phyloP scores from a whole-genome alignment of 306 rosid species.

The Fragaria ananassa region DNA sequence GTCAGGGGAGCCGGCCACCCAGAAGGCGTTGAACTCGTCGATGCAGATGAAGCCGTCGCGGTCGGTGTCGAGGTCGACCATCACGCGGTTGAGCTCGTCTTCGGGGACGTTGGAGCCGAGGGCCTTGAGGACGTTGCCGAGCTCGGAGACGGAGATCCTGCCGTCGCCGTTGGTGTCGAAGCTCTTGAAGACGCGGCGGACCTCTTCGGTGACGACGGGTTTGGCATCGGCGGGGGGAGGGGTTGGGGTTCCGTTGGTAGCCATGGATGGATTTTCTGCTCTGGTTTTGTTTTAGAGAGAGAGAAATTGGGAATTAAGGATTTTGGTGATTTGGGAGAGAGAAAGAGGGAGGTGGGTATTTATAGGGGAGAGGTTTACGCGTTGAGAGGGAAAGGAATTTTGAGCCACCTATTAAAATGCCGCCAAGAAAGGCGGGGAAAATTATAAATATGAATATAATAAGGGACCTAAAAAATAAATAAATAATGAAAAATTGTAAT shows the following conservation, averaged over 20 bases:
- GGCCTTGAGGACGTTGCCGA: conserved; percentile 55
- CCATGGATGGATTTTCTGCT: conserved; percentile 26
- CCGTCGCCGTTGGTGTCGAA: conserved; percentile 93
- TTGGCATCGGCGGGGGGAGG: conserved; percentile 29
- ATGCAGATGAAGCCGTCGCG: conserved; percentile 68
- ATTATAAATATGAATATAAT: background rate
- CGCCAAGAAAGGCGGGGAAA: background rate
- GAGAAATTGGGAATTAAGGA: background rate
- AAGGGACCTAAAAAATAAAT: background rate
- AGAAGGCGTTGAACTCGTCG: conserved; percentile 70
- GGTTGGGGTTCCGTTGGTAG: conserved; percentile 25
- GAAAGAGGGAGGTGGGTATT: background rate
- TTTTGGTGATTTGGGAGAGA: background rate
- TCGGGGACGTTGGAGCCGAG: conserved; percentile 46
- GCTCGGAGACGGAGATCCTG: conserved; percentile 68
- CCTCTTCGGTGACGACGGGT: conserved; percentile 38
- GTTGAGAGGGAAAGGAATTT: background rate
- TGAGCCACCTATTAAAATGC: background rate
- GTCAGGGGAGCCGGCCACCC: conserved; percentile 43
- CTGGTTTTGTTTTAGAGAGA: too few species aligned
- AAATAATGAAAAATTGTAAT: too few species aligned
- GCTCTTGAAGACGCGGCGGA: conserved; percentile 57
- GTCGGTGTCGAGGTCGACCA: conserved; percentile 82
- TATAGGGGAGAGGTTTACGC: background rate
- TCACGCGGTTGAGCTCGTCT: conserved; percentile 53